phyloP scores from a whole-genome alignment of 495 filamentous ascomycete genomes.

The Neurospora sp. region DNA sequence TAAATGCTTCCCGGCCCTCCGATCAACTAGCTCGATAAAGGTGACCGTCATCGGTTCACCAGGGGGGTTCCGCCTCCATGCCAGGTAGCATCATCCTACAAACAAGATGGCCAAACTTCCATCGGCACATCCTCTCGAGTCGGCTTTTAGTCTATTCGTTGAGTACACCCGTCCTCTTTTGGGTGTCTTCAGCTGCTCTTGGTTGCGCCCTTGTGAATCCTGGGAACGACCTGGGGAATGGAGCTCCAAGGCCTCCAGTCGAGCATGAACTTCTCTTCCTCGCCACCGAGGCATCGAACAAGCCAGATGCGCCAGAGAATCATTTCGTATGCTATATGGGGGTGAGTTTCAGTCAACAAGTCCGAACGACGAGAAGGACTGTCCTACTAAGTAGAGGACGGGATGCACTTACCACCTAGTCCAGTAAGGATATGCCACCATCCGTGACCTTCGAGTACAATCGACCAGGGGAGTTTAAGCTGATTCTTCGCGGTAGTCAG shows the following conservation, averaged over 20 bases:
- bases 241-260: constrained; percentile 56
- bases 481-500: constrained; percentile 60
- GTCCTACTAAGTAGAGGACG: not conserved
- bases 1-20: not conserved
- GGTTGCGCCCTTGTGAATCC: not conserved
- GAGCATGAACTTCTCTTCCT: constrained; percentile 66
- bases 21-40: not conserved
- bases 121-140: not conserved
- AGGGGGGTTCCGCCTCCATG: not conserved
- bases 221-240: constrained; percentile 51
- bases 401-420: constrained; percentile 13
- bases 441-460: constrained; percentile 84
- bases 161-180: not conserved
- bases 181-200: not conserved
- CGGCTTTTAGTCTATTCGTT: not conserved
- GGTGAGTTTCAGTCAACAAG: constrained; percentile 32
- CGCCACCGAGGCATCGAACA: constrained; percentile 65
- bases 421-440: constrained; percentile 74
- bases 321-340: constrained; percentile 58
- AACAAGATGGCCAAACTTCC: not conserved
- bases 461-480: constrained; percentile 80
- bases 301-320: constrained; percentile 85
- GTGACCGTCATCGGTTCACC: not conserved
- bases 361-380: not conserved
- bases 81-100: not conserved